A percentile compares a stretch with the other conserved stretches of the same genome.
phyloP scores from a whole-genome alignment of 805 yeast genomes.

The Candida easanensis region DNA sequence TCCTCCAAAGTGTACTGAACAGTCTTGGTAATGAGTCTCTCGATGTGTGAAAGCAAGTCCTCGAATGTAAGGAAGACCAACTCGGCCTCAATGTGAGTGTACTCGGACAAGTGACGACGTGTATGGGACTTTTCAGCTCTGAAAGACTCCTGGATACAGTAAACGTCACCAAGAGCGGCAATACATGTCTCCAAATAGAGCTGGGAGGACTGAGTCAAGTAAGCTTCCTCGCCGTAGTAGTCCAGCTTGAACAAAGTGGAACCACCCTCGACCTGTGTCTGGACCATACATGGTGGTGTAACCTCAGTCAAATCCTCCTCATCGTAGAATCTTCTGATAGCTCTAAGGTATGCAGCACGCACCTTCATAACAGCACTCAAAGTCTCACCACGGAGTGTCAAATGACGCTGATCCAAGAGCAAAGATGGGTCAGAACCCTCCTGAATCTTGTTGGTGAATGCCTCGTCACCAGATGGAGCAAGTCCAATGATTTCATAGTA shows the following conservation, averaged over 20 bases:
- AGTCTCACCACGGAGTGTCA: slow-evolving; percentile 95
- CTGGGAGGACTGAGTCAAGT: slow-evolving; percentile 94
- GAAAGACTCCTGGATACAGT: slow-evolving; percentile 96
- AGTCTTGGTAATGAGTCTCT: slow-evolving; percentile 65
- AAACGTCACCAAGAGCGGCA: slow-evolving; percentile 96
- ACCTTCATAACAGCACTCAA: slow-evolving; percentile 91
- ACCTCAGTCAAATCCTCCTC: slow-evolving; percentile 84
- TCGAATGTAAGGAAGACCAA: slow-evolving; percentile 85
- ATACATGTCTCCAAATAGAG: slow-evolving; percentile 93
- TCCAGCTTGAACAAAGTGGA: slow-evolving; percentile 89
- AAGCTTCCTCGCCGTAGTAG: slow-evolving; percentile 97
- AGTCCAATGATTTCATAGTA: slow-evolving; percentile 85
- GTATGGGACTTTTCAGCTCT: slow-evolving; percentile 99
- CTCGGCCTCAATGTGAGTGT: slow-evolving; percentile 96
- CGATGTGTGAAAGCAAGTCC: slow-evolving; percentile 82
- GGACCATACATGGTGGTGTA: slow-evolving; percentile 99
- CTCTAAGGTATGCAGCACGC: slow-evolving; percentile 71
- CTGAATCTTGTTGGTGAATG: slow-evolving; percentile 90
- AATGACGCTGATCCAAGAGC: slow-evolving; percentile 91
- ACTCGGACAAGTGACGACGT: slow-evolving; percentile 95
- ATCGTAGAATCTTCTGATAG: slow-evolving; percentile 72
- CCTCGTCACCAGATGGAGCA: slow-evolving; percentile 95
- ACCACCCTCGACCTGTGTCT: slow-evolving; percentile 99
- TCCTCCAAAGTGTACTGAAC: slow-evolving; percentile 80
- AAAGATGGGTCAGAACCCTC: slow-evolving; percentile 93